Percentiles rank a stretch among this genome's conserved stretches.
Conservation (phyloP, 257 asterid genomes). For the Linderniella brevidens region DNA sequence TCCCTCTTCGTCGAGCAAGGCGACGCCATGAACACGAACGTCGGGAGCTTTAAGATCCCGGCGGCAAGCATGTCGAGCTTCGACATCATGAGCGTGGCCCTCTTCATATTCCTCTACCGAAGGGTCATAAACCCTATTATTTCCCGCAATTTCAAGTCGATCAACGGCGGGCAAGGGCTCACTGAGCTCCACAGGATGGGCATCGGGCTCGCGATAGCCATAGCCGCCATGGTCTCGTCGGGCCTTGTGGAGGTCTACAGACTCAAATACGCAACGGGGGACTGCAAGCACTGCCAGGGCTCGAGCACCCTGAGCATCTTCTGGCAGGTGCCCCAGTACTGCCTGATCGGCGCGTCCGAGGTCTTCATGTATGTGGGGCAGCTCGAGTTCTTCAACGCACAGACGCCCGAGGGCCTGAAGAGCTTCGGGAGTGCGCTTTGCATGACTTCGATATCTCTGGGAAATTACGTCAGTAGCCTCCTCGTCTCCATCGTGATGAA, state of each 20-base stretch:
- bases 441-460: conserved; percentile 86
- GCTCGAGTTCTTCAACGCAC: conserved; percentile 23
- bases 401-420: conserved; percentile 80
- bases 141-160: conserved; percentile 13
- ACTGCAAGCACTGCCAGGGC: conserved; percentile 57
- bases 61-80: conserved; percentile 95
- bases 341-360: conserved; percentile 77
- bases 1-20: conserved; percentile 95
- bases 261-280: conserved; percentile 43
- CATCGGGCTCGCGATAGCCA: conserved; percentile 59
- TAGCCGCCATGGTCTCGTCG: conserved; percentile 63
- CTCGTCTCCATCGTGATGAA: conserved; percentile 71
- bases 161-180: conserved; percentile 28
- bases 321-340: conserved; percentile 92
- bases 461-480: conserved; percentile 76
- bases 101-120: conserved; percentile 67
- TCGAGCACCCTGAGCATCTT: conserved; percentile 78
- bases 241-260: conserved; percentile 69
- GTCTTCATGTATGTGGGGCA: conserved; percentile 75
- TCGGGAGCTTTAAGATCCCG: conserved; percentile 62
- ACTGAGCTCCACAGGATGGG: conserved; percentile 96
- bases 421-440: conserved; percentile 95
- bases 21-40: conserved; percentile 55
- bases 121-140: conserved; percentile 45
- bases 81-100: conserved; percentile 75